Conservation (phyloP, 1,284 basidiomycete species). For the Cryptococcus deneoformans region DNA sequence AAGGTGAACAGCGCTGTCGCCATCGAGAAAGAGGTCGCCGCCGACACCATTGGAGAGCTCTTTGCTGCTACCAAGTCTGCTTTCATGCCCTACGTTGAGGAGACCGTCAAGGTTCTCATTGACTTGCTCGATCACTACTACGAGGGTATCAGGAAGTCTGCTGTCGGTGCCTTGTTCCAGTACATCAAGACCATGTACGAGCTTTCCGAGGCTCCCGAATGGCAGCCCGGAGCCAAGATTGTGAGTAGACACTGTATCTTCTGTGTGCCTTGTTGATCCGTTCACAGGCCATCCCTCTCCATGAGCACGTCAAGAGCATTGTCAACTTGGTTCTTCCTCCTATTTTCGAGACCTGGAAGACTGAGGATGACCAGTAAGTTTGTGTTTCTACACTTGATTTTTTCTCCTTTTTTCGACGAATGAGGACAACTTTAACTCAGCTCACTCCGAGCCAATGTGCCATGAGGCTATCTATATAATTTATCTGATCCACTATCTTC, state of each 20-base stretch:
- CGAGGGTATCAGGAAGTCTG: conserved; percentile 96
- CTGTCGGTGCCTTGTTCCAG: conserved; percentile 83
- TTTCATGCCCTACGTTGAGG: conserved; percentile 78
- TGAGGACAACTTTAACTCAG: conserved; percentile 75
- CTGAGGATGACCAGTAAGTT: conserved; percentile 96
- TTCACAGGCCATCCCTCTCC: conserved; percentile 56
- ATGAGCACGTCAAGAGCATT: conserved; percentile 76
- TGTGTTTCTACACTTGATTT: conserved; percentile 4
- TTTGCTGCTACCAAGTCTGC: conserved; percentile 77
- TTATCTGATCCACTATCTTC: conserved; percentile 37
- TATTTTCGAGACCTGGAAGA: conserved; percentile 85
- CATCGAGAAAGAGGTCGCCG: conserved; percentile 99
- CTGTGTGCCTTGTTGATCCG: background rate
- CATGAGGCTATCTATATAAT: conserved; percentile 57
- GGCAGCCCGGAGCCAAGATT: conserved; percentile 69
- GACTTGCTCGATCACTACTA: conserved; percentile 90
- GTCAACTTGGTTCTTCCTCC: conserved; percentile 71
- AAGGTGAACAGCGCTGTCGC: conserved; percentile 92
- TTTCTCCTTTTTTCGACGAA: conserved; percentile 12
- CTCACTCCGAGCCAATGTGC: conserved; percentile 71
- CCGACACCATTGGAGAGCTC: conserved; percentile 90
- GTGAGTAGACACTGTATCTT: conserved; percentile 48
- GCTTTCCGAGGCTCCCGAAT: conserved; percentile 74
- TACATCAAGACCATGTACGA: conserved; percentile 92
- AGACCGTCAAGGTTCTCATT: conserved; percentile 75